phyloP scores from a whole-genome alignment of 768 basidiomycete genomes.

The Lyophyllum decastes region DNA sequence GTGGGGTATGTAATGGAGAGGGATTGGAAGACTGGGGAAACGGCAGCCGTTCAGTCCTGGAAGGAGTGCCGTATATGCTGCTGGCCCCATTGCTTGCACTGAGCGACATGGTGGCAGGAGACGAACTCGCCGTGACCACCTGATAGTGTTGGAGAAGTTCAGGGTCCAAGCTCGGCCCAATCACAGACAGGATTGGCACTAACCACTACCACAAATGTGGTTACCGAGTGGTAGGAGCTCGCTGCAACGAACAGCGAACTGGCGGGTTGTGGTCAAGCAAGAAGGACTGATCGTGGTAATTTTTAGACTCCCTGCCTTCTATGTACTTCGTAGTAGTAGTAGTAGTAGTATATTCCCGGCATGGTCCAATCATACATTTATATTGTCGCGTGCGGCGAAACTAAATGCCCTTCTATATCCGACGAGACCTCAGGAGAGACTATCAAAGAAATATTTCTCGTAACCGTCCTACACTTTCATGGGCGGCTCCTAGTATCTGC shows the following conservation, averaged over 20 bases:
- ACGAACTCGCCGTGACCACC: not conserved
- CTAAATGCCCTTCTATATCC: not conserved
- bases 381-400: not conserved
- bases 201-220: not conserved
- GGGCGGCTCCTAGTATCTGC: not conserved
- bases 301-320: conserved; percentile 9
- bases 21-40: conserved; percentile 35
- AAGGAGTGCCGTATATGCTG: conserved; percentile 30
- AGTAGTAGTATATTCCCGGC: too few relatives aligned
- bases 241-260: conserved; percentile 11
- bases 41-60: conserved; percentile 34
- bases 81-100: conserved; percentile 12
- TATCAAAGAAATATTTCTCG: not conserved
- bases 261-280: conserved; percentile 5
- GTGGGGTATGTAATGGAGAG: conserved; percentile 32
- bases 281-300: conserved; percentile 15
- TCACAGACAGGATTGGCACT: conserved; percentile 2
- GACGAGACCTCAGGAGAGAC: too few relatives aligned
- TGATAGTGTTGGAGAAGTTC: conserved; percentile 12
- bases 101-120: conserved; percentile 20
- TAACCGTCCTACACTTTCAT: not conserved
- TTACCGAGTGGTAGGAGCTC: conserved; percentile 1
- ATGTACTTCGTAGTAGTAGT: too few relatives aligned
- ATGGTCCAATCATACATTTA: too few relatives aligned
- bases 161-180: conserved; percentile 10